These are phyloP conservation scores for Aspergillus egyptiacus DNA, from an alignment of 495 filamentous ascomycete species.

Conservation along the genomic window DNA sequence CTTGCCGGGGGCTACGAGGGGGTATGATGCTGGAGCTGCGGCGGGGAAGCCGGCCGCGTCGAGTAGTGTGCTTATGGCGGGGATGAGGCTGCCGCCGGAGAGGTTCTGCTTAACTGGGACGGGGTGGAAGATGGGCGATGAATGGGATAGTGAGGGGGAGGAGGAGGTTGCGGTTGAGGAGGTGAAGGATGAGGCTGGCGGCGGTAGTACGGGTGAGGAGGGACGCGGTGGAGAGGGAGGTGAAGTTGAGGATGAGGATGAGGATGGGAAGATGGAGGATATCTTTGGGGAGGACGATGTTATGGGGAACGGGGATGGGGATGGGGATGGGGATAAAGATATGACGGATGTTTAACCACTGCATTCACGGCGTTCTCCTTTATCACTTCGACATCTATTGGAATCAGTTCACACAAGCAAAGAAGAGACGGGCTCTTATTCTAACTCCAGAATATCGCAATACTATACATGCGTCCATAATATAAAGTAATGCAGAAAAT, in stretches of 20 bases:
- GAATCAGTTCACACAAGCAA: background rate
- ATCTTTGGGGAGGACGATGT: constrained; percentile 47
- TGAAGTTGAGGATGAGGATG: constrained; percentile 40
- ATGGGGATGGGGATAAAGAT: constrained; percentile 37
- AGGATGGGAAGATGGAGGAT: constrained; percentile 58
- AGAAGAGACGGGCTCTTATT: constrained; percentile 12
- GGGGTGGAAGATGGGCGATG: constrained; percentile 76
- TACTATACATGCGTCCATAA: constrained; percentile 11
- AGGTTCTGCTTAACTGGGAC: constrained; percentile 82
- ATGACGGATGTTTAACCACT: constrained; percentile 42
- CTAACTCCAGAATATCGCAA: constrained; percentile 3
- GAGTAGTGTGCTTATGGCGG: constrained; percentile 43
- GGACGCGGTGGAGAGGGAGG: constrained; percentile 34
- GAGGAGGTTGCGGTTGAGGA: constrained; percentile 42
- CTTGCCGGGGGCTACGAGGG: constrained; percentile 68
- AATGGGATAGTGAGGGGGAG: constrained; percentile 63
- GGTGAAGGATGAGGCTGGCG: constrained; percentile 14
- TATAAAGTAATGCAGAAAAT: background rate
- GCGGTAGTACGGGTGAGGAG: constrained; percentile 32
- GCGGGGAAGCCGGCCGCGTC: background rate
- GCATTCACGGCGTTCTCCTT: background rate
- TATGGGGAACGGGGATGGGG: constrained; percentile 41
- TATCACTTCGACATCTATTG: background rate
- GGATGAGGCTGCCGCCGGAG: constrained; percentile 81
- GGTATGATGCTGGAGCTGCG: constrained; percentile 42